Evolutionary conservation across 225 moss, liverwort and hornwort species (phyloP), one percentile per base, ranked within the genome.

Genomic region (Straminergon stramineum): DNA sequence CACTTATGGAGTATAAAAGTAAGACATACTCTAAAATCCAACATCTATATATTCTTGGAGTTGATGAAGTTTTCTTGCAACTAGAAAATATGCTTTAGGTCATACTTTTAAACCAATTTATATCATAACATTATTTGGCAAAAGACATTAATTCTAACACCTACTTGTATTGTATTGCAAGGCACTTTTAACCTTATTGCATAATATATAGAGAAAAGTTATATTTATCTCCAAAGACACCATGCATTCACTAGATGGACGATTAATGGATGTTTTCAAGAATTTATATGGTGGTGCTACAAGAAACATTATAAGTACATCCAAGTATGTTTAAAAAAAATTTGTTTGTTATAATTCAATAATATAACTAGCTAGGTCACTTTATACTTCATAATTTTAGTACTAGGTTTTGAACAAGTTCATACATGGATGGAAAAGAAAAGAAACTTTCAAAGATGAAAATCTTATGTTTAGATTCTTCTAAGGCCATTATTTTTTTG

Each of bases 371-470:
- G 20, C 6, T 20, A 19, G 1, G 11, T n/a, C 13, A 69, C 7
- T 39, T 69, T 0, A 22, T 13, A 39, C 37, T 69, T 69, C 7
- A n/a, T n/a, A 22, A n/a, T 69, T 69, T n/a, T 23, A 70, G 39
- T 39, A 4, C 7, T 23, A 70, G 13, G n/a, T 70, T 70, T 39
- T 22, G 7, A 70, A 70, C n/a, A 70, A 21, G 2, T n/a, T 39
- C 4, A 23, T 70, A 23, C 0, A 23, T 0, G 12, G 7, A 70
- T 39, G 14, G 13, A 1, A 14, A 39, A 23, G 11, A 67, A 67
- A 68, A 1, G 2, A 66, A 66, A 68, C 3, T 6, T 6, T 21
- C 0, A 67, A 68, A 37, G 37, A 68, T 68, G 21, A 20, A 12
- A 11, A 37, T 37, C 21, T 37, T 37, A 3, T 27, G 6, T 37